Evolutionary conservation across 345 rosid genomes (phyloP).

Genomic region (Eucalyptus pauciflora): DNA sequence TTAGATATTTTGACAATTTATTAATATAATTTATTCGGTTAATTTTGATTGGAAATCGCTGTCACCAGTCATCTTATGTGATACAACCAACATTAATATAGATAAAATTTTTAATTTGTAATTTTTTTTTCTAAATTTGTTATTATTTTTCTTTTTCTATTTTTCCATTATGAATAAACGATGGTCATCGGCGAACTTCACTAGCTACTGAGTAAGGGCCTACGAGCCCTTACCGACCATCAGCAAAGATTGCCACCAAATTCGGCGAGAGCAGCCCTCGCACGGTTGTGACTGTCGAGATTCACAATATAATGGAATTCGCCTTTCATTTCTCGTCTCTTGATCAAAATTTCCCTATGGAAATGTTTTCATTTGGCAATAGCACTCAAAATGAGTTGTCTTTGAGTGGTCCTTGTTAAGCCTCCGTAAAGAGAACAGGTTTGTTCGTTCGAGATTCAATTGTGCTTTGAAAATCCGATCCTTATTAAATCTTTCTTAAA

Average conservation of each 20-base stretch:
- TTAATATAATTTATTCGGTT: too few relatives aligned
- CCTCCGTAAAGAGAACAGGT: not conserved
- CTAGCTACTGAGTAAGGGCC: not conserved
- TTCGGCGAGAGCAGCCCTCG: too few relatives aligned
- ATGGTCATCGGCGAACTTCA: too few relatives aligned
- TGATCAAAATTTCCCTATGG: not conserved
- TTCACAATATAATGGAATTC: not conserved
- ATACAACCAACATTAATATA: accelerated
- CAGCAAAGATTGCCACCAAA: not conserved
- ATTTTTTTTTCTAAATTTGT: too few relatives aligned
- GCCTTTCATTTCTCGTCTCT: too few relatives aligned
- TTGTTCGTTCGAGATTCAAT: not conserved
- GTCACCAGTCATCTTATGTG: accelerated
- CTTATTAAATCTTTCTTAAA: not conserved
- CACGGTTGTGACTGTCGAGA: accelerated
- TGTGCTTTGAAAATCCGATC: not conserved
- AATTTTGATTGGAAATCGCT: accelerated
- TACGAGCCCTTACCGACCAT: accelerated
- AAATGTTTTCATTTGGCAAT: not conserved
- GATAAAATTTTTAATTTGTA: accelerated
- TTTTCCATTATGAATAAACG: too few relatives aligned
- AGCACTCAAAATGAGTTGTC: not conserved
- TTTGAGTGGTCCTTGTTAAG: not conserved
- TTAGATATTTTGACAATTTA: too few relatives aligned
- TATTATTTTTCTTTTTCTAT: too few relatives aligned